A percentile compares a stretch with the other conserved stretches of the same genome.
phyloP scores from a whole-genome alignment of 2,329 filamentous ascomycete species.

The Aspergillus brasiliensis region DNA sequence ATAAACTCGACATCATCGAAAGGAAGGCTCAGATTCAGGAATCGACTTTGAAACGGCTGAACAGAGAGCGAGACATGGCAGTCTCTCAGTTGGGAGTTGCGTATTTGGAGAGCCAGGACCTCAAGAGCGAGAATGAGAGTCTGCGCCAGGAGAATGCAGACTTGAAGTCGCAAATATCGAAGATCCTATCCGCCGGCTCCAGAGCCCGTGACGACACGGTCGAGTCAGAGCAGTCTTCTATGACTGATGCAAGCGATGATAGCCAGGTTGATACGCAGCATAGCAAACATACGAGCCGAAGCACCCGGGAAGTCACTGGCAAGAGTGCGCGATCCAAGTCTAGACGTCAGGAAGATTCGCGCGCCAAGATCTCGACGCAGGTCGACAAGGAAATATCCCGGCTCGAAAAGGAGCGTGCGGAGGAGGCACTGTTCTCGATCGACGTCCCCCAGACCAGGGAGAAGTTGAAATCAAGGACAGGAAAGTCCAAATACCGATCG shows the following conservation, averaged over 20 bases:
- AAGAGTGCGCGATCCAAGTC: conserved; percentile 31
- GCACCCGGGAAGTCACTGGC: conserved; percentile 31
- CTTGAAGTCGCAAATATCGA: conserved; percentile 40
- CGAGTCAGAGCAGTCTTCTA: conserved; percentile 29
- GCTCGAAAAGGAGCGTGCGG: conserved; percentile 40
- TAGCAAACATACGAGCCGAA: conserved; percentile 31
- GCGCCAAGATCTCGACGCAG: conserved; percentile 35
- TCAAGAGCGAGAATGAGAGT: conserved; percentile 43
- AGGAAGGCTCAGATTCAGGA: conserved; percentile 58
- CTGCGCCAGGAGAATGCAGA: conserved; percentile 42
- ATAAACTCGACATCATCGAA: conserved; percentile 57
- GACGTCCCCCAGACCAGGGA: conserved; percentile 31
- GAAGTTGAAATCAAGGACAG: conserved; percentile 22
- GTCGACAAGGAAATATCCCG: conserved; percentile 40
- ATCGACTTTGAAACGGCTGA: conserved; percentile 56
- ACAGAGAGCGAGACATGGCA: conserved; percentile 59
- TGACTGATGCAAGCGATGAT: conserved; percentile 30
- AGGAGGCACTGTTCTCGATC: conserved; percentile 43
- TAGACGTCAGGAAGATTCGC: conserved; percentile 31
- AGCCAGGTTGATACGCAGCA: conserved; percentile 35
- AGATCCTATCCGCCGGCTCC: conserved; percentile 23
- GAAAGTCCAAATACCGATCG: conserved; percentile 22
- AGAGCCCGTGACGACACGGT: conserved; percentile 32
- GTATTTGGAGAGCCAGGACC: conserved; percentile 54
- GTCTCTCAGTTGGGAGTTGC: conserved; percentile 60